Evolutionary conservation across 1,284 basidiomycete genomes (phyloP).

Genomic region (Ustilago hordei): DNA sequence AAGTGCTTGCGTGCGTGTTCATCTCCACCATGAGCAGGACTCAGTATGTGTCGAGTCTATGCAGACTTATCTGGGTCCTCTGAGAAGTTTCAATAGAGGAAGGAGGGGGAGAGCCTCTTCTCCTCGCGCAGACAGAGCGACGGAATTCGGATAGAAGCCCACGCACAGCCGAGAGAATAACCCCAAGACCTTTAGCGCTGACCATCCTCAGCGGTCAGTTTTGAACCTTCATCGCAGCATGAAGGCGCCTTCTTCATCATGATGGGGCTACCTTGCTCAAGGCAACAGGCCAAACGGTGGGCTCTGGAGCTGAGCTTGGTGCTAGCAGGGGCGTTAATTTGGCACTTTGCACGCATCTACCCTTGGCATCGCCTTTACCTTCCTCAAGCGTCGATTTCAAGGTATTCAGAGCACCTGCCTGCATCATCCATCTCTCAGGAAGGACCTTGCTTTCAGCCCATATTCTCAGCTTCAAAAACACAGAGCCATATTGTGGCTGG

Average conservation of each 20-base stretch:
- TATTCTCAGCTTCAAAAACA: not conserved
- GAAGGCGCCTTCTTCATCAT: not conserved
- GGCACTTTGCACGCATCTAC: constrained; percentile 9
- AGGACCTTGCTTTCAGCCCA: not conserved
- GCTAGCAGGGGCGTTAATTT: not conserved
- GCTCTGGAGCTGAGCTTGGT: constrained; percentile 1
- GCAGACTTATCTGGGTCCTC: no score
- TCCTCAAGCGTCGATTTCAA: not conserved
- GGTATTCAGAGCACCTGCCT: not conserved
- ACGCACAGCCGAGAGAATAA: not conserved
- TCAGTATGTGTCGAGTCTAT: no score
- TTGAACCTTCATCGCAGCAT: not conserved
- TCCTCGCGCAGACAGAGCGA: no score
- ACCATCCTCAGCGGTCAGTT: not conserved
- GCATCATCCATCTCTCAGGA: not conserved
- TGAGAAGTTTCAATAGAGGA: no score
- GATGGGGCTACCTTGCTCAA: not conserved
- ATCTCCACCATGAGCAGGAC: no score
- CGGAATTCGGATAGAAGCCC: constrained; percentile 1
- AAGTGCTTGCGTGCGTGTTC: not conserved
- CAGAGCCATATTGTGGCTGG: not conserved
- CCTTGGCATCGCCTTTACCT: constrained; percentile 10
- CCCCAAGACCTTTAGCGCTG: not conserved
- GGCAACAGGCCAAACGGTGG: constrained; percentile 5
- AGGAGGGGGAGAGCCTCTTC: no score